phyloP scores from a whole-genome alignment of 208 protist genomes.

The Eutreptiella sp. region DNA sequence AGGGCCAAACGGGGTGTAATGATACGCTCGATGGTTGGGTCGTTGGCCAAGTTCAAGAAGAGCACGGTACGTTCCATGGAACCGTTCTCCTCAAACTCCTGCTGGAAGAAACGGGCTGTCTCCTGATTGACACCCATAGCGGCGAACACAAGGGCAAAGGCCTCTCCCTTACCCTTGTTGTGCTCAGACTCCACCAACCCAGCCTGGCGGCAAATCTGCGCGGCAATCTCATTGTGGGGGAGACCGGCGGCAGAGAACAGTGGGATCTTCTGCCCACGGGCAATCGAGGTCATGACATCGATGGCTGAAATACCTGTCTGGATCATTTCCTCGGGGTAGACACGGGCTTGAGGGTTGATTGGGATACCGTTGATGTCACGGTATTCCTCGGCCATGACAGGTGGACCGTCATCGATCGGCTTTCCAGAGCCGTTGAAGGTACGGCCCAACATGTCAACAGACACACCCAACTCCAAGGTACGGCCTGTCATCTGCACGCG shows the following conservation, averaged over 20 bases:
- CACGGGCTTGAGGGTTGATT: constrained; percentile 98
- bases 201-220: constrained; percentile 99
- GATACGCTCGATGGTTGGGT: constrained; percentile 99
- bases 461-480: constrained; percentile 96
- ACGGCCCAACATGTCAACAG: constrained; percentile 98
- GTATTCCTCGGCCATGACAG: constrained; percentile 97
- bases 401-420: constrained; percentile 96
- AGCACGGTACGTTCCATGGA: constrained; percentile 95
- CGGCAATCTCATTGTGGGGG: constrained; percentile 99
- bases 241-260: constrained; percentile 99
- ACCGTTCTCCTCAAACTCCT: constrained; percentile 99
- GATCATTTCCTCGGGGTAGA: constrained; percentile 99
- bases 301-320: constrained; percentile 99
- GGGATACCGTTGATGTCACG: constrained; percentile 98
- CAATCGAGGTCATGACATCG: constrained; percentile 99
- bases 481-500: constrained; percentile 98
- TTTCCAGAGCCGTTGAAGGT: constrained; percentile 99
- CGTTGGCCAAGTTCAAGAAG: constrained; percentile 98
- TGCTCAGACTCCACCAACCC: constrained; percentile 90
- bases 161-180: constrained; percentile 75
- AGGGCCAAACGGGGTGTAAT: constrained; percentile 99
- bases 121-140: constrained; percentile 99
- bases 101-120: constrained; percentile 99
- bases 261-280: constrained; percentile 99
- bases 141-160: constrained; percentile 99